A percentile compares a stretch with the other conserved stretches of the same genome.
Evolutionary conservation across 306 rosid species (phyloP).

Genomic region (cucumber (Cucumis sativus)): Cucumber_9930_V3 NC_026659.2:24011001-24011500

Average conservation of each 20-base stretch:
- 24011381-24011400: not conserved
- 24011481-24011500: too few relatives aligned
- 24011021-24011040: not conserved
- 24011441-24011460: too few relatives aligned
- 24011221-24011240: not conserved
- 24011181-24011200: not conserved
- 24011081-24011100: not conserved
- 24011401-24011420: not conserved
- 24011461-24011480: too few relatives aligned
- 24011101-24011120: slow-evolving; percentile 1
- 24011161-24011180: not conserved
- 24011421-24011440: too few relatives aligned
- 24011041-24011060: not conserved
- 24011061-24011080: not conserved
- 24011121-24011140: not conserved
- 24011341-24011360: not conserved
- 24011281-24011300: not conserved
- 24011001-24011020: not conserved
- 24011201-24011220: not conserved
- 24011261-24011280: not conserved
- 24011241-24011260: not conserved
- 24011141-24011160: not conserved
- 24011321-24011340: not conserved
- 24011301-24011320: too few relatives aligned
- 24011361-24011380: not conserved